Conservation (phyloP, 78 protist species). For the Polysphondylium violaceum region DNA sequence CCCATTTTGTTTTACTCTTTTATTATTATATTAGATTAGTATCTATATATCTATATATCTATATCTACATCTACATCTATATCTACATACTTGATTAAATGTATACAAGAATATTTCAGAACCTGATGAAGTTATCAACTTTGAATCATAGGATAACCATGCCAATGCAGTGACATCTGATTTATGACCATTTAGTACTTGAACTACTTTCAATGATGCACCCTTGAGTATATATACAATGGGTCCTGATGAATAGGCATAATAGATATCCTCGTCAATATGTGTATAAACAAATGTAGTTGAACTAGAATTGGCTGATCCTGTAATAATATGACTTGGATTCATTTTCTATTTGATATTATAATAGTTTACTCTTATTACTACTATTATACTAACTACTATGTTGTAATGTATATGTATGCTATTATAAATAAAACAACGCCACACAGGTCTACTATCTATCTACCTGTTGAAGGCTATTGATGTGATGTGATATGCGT, state of each 20-base stretch:
- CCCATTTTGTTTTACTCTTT: constrained; percentile 5
- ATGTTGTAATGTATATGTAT: no score
- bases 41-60: neutral
- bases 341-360: constrained; percentile 21
- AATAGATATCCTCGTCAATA: constrained; percentile 51
- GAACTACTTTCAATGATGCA: constrained; percentile 55
- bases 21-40: neutral
- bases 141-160: constrained; percentile 24
- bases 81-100: neutral
- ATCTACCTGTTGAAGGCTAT: no score
- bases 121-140: constrained; percentile 18
- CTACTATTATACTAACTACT: no score
- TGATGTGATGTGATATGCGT: no score
- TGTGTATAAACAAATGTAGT: constrained; percentile 50
- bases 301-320: constrained; percentile 55
- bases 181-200: constrained; percentile 60
- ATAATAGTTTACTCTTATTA: neutral
- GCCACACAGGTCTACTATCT: neutral
- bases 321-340: constrained; percentile 74
- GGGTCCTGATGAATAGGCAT: constrained; percentile 52
- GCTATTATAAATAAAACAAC: no score
- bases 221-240: constrained; percentile 60
- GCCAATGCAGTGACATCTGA: constrained; percentile 38
- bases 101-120: constrained; percentile 30
- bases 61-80: neutral